Percentiles rank a stretch among this genome's conserved stretches.
These are phyloP conservation scores for Daldinia sp. DNA, from an alignment of 2,329 filamentous ascomycete species.

Conservation along the genomic window DNA sequence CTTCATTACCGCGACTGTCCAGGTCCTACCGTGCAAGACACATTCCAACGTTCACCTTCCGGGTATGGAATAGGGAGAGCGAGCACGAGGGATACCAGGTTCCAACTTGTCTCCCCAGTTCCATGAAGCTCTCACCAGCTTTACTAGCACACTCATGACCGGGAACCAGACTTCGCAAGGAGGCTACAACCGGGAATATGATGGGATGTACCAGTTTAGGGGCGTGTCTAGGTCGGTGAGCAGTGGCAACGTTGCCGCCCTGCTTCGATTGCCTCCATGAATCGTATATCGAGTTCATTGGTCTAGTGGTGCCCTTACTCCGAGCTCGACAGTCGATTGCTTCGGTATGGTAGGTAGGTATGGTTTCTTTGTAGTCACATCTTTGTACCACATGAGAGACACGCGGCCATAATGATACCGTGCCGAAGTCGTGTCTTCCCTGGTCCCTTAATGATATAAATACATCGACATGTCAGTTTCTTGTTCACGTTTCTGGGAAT, in stretches of 20 bases:
- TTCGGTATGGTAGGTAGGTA: slow-evolving; percentile 6
- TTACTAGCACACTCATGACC: slow-evolving; percentile 35
- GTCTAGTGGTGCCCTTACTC: slow-evolving; percentile 29
- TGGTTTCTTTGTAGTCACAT: slow-evolving; percentile 28
- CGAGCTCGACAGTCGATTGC: slow-evolving; percentile 30
- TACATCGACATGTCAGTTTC: slow-evolving; percentile 21
- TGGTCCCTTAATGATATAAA: slow-evolving; percentile 32
- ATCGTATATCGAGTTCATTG: slow-evolving; percentile 28
- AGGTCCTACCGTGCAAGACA: slow-evolving; percentile 45
- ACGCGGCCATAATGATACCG: slow-evolving; percentile 15
- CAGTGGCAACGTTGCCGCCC: slow-evolving; percentile 49
- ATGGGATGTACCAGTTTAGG: slow-evolving; percentile 30
- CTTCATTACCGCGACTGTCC: slow-evolving; percentile 43
- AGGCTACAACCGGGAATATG: slow-evolving; percentile 23
- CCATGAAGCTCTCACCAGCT: slow-evolving; percentile 39
- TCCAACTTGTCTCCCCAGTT: slow-evolving; percentile 29
- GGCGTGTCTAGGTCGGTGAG: slow-evolving; percentile 30
- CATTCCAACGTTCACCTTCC: slow-evolving; percentile 48
- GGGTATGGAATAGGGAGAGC: slow-evolving; percentile 43
- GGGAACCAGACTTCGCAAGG: slow-evolving; percentile 32
- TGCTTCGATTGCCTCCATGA: slow-evolving; percentile 30
- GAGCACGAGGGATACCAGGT: slow-evolving; percentile 40
- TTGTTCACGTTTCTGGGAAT: slow-evolving; percentile 18
- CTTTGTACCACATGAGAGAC: slow-evolving; percentile 44
- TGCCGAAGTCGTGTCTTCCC: slow-evolving; percentile 23